Evolutionary conservation across 495 filamentous ascomycete species (phyloP), one percentile per base, ranked within the genome.

Genomic region (Neurospora sp.): DNA sequence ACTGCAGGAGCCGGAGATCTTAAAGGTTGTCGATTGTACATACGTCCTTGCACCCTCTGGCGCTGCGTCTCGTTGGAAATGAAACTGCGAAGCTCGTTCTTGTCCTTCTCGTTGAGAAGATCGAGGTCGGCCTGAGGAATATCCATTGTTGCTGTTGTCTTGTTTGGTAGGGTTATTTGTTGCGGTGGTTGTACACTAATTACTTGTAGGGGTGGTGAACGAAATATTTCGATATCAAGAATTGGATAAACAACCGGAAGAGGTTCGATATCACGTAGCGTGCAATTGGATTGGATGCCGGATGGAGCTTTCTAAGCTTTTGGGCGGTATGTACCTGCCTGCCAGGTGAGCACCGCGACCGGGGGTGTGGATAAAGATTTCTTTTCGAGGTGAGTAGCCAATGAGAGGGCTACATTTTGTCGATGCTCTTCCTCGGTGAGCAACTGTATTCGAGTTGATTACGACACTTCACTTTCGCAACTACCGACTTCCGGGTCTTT

Each of bases 31-130:
- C 16, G 40, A 41, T 41, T 16, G 66, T 35, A 46, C 90, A 74
- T 86, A 97, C 94, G 89, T 73, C 89, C 82, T 82, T 97, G 94
- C 74, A 97, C 89, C 77, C 86, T 87, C 18, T 88, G 85, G 81
- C 94, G 95, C 83, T 97, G 91, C 73, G 85, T 84, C 85, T 97
- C 94, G 80, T 91, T 93, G 71, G 86, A 79, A 68, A 98, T 83
- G 79, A 94, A 91, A 77, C 92, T 89, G 78, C 93, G 91, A 68
- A 99, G 87, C 83, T 99, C 94, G 74, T 90, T 86, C 86, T 93
- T 94, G 83, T 97, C 94, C 75, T 86, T 88, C 12, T 93, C 90
- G 75, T 86, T 91, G 82, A 97, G 92, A 79, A 88, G 89, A 79
- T 87, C 87, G 77, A 94, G 80, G 78, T 94, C 91, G 73, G 82